A percentile compares a stretch with the other conserved stretches of the same genome.
Conservation (phyloP, 1,139 yeast genomes). For the Diutina mesorugosa region DNA sequence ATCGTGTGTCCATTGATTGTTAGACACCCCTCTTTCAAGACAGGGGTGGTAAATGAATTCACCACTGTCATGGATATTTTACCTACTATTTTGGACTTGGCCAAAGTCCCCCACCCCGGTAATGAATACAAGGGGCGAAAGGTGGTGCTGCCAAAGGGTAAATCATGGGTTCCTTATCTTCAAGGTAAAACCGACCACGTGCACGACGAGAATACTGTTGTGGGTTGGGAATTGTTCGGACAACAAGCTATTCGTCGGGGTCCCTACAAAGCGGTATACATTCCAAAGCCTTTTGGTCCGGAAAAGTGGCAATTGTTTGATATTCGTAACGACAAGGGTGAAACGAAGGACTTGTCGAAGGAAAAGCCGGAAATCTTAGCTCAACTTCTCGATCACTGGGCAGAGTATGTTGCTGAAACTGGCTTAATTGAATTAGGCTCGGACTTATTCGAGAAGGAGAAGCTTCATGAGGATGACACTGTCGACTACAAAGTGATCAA, state of each 20-base stretch:
- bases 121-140: conserved; percentile 20
- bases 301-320: conserved; percentile 39
- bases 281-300: conserved; percentile 37
- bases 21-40: conserved; percentile 19
- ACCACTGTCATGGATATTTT: conserved; percentile 45
- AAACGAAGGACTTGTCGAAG: conserved; percentile 26
- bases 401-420: conserved; percentile 40
- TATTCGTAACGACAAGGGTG: conserved; percentile 33
- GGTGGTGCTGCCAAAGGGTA: conserved; percentile 27
- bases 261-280: conserved; percentile 31
- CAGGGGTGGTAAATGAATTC: conserved; percentile 25
- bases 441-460: conserved; percentile 1
- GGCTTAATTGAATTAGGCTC: conserved; percentile 29
- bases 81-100: conserved; percentile 39
- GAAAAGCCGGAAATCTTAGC: conserved; percentile 18
- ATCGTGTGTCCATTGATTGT: conserved; percentile 40
- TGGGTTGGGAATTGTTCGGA: conserved; percentile 49
- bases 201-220: conserved; percentile 32
- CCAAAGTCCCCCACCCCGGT: conserved; percentile 33
- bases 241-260: conserved; percentile 44
- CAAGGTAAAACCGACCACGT: conserved; percentile 13
- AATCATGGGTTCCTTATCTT: conserved; percentile 25
- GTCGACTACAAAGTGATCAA: background rate
- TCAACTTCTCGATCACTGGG: conserved; percentile 35
- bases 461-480: background rate